Base-by-base conservation (phyloP, 768 basidiomycete genomes). In the Boletus fagicola region DNA sequence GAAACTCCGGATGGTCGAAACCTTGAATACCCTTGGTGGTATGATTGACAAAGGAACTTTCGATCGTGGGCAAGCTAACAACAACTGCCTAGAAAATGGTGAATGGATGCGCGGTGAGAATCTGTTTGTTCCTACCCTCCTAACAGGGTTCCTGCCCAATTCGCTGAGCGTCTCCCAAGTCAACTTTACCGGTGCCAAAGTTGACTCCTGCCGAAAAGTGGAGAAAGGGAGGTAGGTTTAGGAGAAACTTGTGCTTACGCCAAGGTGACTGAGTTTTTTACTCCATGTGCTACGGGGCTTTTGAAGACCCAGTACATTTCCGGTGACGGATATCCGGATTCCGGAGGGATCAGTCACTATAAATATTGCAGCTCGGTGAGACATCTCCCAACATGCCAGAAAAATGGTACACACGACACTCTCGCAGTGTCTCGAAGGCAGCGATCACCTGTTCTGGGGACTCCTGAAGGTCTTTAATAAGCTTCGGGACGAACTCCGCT, bases 31-130 rank as follows among this genome's bases (percentile, higher is more conserved):
- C 86, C 68, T 87, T 92, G 0, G 90, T 81, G 9, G 84, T 86
- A 68, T 94, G 88, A 11, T 78, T 83, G 20, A 84, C 88, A 70
- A 86, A 98, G 2, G 92, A 89, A 65, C 93, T 96, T 74, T 99
- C 97, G 59, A 98, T 96, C 5, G 93, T 94, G 1, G 94, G 88
- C 56, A 98, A 81, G 59, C 91, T 87, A 73, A 95, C 88, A 24
- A 98, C 81, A 30, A 93, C 80, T 28, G 89, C 91, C 90, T 94
- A 22, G 15, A 57, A 50, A 31, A 22, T 36, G 11, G 15, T 63
- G n/a, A 64, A 46, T 10, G 45, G 7, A 45, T 38, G 51, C 4
- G 43, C 16, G 18, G n/a, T 3, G 15, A 50, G n/a, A 39, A 22
- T 13, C 9, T 30, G 8, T 36, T 52, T 45, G 20, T 24, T 51